These are phyloP conservation scores for Sugiyamaella xylanicola DNA, from an alignment of 1,139 yeast species.

Conservation along the genomic window DNA sequence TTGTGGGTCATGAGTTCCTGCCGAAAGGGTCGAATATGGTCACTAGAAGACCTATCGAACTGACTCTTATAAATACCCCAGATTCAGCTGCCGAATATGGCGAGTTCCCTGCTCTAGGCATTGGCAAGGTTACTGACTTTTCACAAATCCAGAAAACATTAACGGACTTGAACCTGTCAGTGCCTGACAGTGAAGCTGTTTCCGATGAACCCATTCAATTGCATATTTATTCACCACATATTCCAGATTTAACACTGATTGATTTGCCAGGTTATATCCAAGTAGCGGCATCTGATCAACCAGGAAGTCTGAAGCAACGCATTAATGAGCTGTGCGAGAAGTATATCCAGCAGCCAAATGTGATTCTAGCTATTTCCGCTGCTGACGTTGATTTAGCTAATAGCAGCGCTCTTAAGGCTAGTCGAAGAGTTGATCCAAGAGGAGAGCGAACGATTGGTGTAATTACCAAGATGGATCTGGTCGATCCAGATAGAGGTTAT, in stretches of 20 bases:
- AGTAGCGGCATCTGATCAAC: slow-evolving; percentile 96
- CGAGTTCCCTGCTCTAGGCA: slow-evolving; percentile 87
- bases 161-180: slow-evolving; percentile 88
- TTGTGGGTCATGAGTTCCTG: slow-evolving; percentile 90
- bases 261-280: slow-evolving; percentile 98
- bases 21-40: slow-evolving; percentile 97
- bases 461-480: slow-evolving; percentile 88
- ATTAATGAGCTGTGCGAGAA: slow-evolving; percentile 79
- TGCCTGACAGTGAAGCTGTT: slow-evolving; percentile 80
- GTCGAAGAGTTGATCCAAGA: slow-evolving; percentile 88
- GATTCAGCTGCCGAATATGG: slow-evolving; percentile 82
- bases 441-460: slow-evolving; percentile 97
- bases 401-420: slow-evolving; percentile 90
- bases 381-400: slow-evolving; percentile 98
- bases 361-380: slow-evolving; percentile 92
- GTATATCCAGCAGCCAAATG: slow-evolving; percentile 88
- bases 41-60: slow-evolving; percentile 90
- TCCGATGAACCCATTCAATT: slow-evolving; percentile 90
- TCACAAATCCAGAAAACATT: slow-evolving; percentile 82
- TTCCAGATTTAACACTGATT: slow-evolving; percentile 91
- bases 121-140: slow-evolving; percentile 83
- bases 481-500: slow-evolving; percentile 72
- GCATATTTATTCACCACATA: slow-evolving; percentile 85
- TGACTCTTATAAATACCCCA: slow-evolving; percentile 87
- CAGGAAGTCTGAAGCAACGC: slow-evolving; percentile 73